phyloP scores from a whole-genome alignment of 495 filamentous ascomycete genomes.

The Aspergillus funiculosus region DNA sequence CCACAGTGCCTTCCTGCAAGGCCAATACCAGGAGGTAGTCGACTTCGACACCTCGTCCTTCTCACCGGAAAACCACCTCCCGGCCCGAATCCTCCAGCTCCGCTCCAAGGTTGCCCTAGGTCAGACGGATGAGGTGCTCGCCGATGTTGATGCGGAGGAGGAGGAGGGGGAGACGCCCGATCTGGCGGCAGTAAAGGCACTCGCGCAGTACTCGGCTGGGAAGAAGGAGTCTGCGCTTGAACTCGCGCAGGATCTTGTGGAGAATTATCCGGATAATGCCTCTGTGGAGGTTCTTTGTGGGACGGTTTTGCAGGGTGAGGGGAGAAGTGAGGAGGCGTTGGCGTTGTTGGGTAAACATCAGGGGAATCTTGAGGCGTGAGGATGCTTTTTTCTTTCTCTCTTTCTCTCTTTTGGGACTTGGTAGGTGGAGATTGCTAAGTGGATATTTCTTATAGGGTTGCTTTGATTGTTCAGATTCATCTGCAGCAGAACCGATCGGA shows the following conservation, averaged over 20 bases:
- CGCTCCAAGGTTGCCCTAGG: constrained; percentile 79
- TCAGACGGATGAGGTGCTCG: constrained; percentile 63
- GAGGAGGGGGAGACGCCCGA: constrained; percentile 61
- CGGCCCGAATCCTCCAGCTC: constrained; percentile 72
- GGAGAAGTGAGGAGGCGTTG: constrained; percentile 77
- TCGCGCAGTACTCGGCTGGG: constrained; percentile 62
- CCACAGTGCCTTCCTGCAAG: constrained; percentile 91
- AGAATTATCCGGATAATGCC: constrained; percentile 61
- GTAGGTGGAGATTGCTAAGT: constrained; percentile 7
- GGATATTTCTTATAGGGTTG: constrained; percentile 39
- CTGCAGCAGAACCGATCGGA: constrained; percentile 86
- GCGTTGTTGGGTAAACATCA: constrained; percentile 73
- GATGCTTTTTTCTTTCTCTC: not conserved
- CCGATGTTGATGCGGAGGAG: constrained; percentile 58
- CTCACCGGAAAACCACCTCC: constrained; percentile 66
- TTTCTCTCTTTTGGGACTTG: not conserved
- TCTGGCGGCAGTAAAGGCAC: constrained; percentile 67
- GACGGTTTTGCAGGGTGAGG: constrained; percentile 70
- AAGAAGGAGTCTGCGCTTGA: constrained; percentile 55
- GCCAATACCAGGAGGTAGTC: constrained; percentile 76
- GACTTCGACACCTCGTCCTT: constrained; percentile 73
- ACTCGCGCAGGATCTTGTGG: constrained; percentile 59
- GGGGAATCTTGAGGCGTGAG: constrained; percentile 76
- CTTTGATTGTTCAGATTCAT: constrained; percentile 83
- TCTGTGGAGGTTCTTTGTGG: constrained; percentile 76